These are phyloP conservation scores for Bidens hawaiensis DNA, from an alignment of 140 eudicot genomes.

Conservation along the genomic window DNA sequence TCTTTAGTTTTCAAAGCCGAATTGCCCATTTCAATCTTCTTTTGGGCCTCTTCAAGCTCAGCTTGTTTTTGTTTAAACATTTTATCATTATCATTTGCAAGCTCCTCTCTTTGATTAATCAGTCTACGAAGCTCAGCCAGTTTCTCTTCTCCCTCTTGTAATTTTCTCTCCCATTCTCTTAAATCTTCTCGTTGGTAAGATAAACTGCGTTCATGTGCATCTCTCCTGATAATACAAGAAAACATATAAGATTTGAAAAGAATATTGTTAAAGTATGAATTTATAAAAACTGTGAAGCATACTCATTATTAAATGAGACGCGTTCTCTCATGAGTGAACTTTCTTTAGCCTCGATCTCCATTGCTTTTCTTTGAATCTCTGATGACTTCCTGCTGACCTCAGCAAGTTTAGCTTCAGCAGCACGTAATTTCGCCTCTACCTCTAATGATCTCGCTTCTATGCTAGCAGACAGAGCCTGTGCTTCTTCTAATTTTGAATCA, in stretches of 20 bases:
- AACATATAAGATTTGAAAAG: neutral
- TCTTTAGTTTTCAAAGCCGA: slow-evolving; percentile 57
- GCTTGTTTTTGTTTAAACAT: slow-evolving; percentile 57
- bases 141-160: slow-evolving; percentile 82
- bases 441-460: slow-evolving; percentile 87
- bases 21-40: slow-evolving; percentile 50
- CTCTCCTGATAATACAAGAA: slow-evolving; percentile 40
- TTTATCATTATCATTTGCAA: slow-evolving; percentile 72
- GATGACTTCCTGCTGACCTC: slow-evolving; percentile 86
- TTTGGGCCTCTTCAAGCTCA: slow-evolving; percentile 63
- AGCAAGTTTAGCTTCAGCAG: slow-evolving; percentile 91
- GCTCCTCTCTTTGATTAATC: slow-evolving; percentile 69
- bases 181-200: too few species aligned
- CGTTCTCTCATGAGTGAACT: slow-evolving; percentile 74
- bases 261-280: too few species aligned
- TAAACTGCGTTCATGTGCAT: too few species aligned
- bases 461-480: slow-evolving; percentile 64
- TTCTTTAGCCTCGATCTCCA: slow-evolving; percentile 69
- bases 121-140: slow-evolving; percentile 70
- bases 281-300: slow-evolving; percentile 26
- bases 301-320: too few species aligned
- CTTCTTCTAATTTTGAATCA: slow-evolving; percentile 88
- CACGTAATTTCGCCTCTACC: slow-evolving; percentile 72
- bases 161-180: too few species aligned
- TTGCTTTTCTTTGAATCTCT: slow-evolving; percentile 69